Percentiles rank a stretch among this genome's conserved stretches.
Evolutionary conservation across 345 rosid species (phyloP).

Genomic region (Boechera stricta): DNA sequence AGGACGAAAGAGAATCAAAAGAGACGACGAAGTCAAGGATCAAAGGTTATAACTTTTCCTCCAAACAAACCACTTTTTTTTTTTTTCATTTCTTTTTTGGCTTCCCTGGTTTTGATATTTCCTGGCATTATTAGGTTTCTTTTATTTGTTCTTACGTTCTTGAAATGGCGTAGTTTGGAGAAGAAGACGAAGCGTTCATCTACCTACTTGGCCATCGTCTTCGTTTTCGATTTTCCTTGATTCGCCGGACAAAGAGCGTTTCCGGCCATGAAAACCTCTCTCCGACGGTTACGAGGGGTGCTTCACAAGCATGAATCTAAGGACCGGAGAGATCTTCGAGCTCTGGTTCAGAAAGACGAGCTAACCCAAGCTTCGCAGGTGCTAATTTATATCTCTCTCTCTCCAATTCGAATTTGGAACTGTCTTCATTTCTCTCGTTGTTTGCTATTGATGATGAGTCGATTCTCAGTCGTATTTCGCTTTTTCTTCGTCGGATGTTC

Average conservation of each 20-base stretch:
- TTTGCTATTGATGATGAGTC: slow-evolving; percentile 12
- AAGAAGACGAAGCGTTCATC: slow-evolving; percentile 27
- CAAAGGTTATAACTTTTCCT: slow-evolving; percentile 35
- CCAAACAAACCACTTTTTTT: slow-evolving; percentile 25
- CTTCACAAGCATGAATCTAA: slow-evolving; percentile 61
- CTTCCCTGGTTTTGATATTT: slow-evolving; percentile 8
- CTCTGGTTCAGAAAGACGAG: slow-evolving; percentile 64
- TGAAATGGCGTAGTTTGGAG: slow-evolving; percentile 29
- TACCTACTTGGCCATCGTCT: slow-evolving; percentile 19
- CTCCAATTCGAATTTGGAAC: slow-evolving; percentile 25
- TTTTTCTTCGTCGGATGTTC: neutral
- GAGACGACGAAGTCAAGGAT: slow-evolving; percentile 50
- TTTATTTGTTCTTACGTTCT: neutral
- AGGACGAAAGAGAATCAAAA: slow-evolving; percentile 23
- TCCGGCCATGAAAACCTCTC: slow-evolving; percentile 67
- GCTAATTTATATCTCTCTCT: neutral
- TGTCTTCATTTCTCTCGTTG: slow-evolving; percentile 11
- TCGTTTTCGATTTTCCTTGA: slow-evolving; percentile 14
- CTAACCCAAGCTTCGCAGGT: slow-evolving; percentile 84
- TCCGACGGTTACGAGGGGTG: slow-evolving; percentile 69
- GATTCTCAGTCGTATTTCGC: neutral
- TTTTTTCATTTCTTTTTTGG: neutral
- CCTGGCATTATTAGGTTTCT: slow-evolving; percentile 18
- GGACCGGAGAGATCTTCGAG: slow-evolving; percentile 56
- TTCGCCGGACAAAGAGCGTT: slow-evolving; percentile 22